These are phyloP conservation scores for Blastomyces emzantsi DNA, from an alignment of 2,329 filamentous ascomycete genomes.

Conservation along the genomic window DNA sequence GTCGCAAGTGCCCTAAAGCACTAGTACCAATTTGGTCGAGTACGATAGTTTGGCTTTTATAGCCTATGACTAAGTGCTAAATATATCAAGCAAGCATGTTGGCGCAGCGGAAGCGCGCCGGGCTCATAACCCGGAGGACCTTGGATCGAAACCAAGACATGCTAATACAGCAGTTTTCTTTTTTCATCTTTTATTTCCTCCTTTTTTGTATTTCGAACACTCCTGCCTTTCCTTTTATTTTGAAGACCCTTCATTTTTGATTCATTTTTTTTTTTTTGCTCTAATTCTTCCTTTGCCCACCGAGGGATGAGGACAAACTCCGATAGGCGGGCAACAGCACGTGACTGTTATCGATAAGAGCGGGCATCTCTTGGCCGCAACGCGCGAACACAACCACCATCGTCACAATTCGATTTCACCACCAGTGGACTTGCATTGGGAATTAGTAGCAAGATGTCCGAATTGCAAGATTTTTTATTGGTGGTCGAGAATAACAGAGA, in stretches of 20 bases:
- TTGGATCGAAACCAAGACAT: conserved; percentile 18
- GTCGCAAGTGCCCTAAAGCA: neutral
- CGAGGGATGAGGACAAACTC: neutral
- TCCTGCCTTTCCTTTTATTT: neutral
- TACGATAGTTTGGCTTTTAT: neutral
- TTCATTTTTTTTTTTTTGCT: neutral
- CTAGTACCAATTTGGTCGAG: neutral
- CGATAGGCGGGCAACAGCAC: conserved; percentile 13
- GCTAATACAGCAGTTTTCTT: conserved; percentile 1
- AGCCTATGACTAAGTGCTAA: neutral
- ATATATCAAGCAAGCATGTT: conserved; percentile 17
- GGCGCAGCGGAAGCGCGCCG: conserved; percentile 30
- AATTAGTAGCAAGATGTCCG: conserved; percentile 34
- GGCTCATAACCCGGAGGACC: conserved; percentile 32
- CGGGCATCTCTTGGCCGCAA: neutral
- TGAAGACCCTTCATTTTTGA: neutral
- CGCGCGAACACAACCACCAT: neutral
- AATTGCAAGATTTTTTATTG: conserved; percentile 42
- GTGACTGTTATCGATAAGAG: conserved; percentile 30
- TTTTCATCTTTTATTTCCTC: neutral
- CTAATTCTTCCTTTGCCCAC: too few species aligned
- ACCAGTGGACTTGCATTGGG: neutral
- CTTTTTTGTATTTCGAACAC: neutral
- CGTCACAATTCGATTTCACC: conserved; percentile 6
- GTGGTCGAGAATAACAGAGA: conserved; percentile 39